Evolutionary conservation across 257 asterid genomes (phyloP), one percentile per base, ranked within the genome.

Genomic region (Gentiana straminea): DNA sequence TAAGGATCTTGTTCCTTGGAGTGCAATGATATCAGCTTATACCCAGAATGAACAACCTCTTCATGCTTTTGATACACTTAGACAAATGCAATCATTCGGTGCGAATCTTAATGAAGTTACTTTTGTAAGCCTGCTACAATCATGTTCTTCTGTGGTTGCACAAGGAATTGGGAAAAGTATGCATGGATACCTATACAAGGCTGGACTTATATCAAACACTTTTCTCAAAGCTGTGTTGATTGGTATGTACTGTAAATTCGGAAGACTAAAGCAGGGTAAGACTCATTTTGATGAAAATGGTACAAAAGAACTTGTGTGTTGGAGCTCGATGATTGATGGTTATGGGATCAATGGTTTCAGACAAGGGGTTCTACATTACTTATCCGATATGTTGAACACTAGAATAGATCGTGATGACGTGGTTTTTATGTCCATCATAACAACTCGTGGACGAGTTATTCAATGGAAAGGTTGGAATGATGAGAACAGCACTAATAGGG

Each of bases 321-420:
- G 97, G 97, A 88, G 97, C 67, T 88, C 97, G 34, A 85, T 88
- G 97, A 83, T 85, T 61, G 85, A 88, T 45, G 97, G 94, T 6
- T 83, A 78, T 45, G 88, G 88, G 33, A 69, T 83, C 50, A 24
- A 24, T 24, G 24, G 24, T 24, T 24, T 24, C 24, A 24, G 24
- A 24, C 24, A 24, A 24, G 24, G 83, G 66, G 91, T 79, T 55
- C 89, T 88, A 8, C 73, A 66, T 63, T 79, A 88, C 62, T 88
- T 85, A 51, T 69, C 81, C 47, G 63, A 68, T 59, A 83, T 88
- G 97, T 65, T 88, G 48, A 54, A 72, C 13, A 2, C 55, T 43
- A 86, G 88, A 41, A 67, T 88, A 54, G 60, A 59, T 49, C 95
- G 94, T 33, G 85, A 88, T 35, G 79, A 70, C 34, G 82, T 85